Conservation (phyloP, 2,329 filamentous ascomycete genomes). For the Colletotrichum horii region DNA sequence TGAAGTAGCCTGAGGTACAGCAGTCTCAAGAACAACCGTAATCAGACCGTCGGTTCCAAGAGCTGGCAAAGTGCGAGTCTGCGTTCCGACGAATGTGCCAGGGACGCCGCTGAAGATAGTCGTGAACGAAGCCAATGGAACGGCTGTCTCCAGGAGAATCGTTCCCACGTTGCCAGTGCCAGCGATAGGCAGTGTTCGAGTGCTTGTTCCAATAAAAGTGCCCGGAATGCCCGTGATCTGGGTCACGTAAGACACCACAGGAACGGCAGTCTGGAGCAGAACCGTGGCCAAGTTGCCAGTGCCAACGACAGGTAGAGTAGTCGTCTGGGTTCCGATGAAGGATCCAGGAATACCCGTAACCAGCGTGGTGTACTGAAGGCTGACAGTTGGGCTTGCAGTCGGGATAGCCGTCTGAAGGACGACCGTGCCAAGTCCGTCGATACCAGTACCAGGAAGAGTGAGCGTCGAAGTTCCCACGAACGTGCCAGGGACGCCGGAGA, state of each 20-base stretch:
- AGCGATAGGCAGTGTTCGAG: not conserved
- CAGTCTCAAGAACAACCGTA: conserved; percentile 1
- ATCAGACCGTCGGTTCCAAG: not conserved
- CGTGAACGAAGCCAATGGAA: not conserved
- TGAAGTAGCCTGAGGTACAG: not conserved
- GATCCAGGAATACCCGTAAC: not conserved
- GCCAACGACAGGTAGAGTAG: not conserved
- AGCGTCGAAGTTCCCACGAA: conserved; percentile 4
- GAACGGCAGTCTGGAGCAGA: not conserved
- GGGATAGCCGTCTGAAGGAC: conserved; percentile 4
- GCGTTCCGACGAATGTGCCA: not conserved
- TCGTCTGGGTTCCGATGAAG: not conserved
- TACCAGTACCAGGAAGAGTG: not conserved
- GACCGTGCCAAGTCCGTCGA: not conserved
- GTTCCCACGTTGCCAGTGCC: not conserved
- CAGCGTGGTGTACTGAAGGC: not conserved
- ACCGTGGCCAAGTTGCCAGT: not conserved
- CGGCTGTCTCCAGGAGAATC: not conserved
- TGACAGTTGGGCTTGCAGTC: not conserved
- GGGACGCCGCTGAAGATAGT: not conserved
- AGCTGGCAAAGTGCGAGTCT: not conserved
- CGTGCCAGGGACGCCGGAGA: not conserved
- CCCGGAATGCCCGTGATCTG: not conserved
- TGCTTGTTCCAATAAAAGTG: not conserved
- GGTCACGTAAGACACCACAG: not conserved